Conservation (phyloP, 2,329 filamentous ascomycete genomes). For the Karstenula rhodostoma region DNA sequence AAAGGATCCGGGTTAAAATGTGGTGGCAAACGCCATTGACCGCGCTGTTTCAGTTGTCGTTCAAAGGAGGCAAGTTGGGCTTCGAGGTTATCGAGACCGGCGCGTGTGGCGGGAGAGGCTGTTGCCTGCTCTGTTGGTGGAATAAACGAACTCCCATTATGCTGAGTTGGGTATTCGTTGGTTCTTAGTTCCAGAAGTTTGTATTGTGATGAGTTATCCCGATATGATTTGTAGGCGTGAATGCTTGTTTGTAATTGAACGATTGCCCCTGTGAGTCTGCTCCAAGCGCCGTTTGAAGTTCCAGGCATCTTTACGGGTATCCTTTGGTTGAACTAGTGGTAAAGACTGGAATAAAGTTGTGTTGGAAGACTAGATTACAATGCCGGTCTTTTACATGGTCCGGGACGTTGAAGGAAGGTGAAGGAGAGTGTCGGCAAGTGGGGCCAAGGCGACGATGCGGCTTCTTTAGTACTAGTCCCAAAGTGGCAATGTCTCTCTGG, state of each 20-base stretch:
- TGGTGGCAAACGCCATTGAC: background rate
- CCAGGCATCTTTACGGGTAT: background rate
- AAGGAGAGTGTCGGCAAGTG: background rate
- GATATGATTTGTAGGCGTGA: background rate
- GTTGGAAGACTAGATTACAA: background rate
- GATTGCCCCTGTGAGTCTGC: conserved; percentile 4
- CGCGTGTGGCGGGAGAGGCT: background rate
- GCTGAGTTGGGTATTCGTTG: background rate
- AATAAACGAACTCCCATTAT: background rate
- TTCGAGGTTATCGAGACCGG: background rate
- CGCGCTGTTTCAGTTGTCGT: background rate
- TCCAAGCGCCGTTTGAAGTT: background rate
- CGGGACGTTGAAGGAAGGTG: background rate
- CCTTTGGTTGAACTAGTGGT: background rate
- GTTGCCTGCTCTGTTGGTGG: background rate
- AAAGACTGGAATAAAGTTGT: background rate
- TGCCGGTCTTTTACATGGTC: background rate
- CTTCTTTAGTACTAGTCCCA: background rate
- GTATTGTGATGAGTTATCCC: background rate
- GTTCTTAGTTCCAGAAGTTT: background rate
- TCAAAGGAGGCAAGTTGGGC: conserved; percentile 1
- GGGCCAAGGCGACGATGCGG: background rate
- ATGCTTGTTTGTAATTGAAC: conserved; percentile 8
- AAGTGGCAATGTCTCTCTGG: background rate
- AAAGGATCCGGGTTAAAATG: background rate